Percentiles rank a stretch among this genome's conserved stretches.
phyloP scores from a whole-genome alignment of 208 protist genomes.

The Angomonas ambiguus region DNA sequence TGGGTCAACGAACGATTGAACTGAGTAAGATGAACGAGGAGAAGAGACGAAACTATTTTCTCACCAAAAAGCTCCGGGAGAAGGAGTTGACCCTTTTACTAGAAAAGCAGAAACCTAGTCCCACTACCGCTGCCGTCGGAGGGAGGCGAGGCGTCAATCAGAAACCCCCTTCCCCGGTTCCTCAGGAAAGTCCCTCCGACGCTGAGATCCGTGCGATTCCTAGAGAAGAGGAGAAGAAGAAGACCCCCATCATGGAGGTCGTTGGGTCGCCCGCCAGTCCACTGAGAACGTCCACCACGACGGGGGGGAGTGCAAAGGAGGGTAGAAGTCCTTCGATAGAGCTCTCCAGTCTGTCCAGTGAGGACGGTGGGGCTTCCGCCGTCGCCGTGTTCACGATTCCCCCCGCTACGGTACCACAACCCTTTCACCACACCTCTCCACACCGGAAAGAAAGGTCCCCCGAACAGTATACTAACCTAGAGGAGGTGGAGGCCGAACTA shows the following conservation, averaged over 20 bases:
- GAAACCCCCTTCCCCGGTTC: background rate
- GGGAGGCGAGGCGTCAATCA: background rate
- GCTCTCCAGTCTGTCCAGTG: conserved; percentile 38
- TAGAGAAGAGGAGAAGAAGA: background rate
- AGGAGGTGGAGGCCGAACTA: conserved; percentile 4
- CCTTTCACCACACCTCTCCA: background rate
- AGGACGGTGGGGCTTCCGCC: background rate
- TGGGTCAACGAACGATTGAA: conserved; percentile 23
- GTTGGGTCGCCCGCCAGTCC: background rate
- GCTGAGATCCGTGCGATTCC: too few species aligned
- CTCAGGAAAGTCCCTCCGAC: too few species aligned
- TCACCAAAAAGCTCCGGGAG: conserved; percentile 22
- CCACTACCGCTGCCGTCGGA: background rate
- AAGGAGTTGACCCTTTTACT: conserved; percentile 19
- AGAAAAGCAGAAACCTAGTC: background rate
- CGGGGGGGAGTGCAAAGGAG: background rate
- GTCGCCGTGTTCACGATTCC: background rate
- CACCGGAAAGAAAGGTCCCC: too few species aligned
- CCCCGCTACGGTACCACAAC: background rate
- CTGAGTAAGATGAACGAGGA: conserved; percentile 32
- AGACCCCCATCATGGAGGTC: background rate
- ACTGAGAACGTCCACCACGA: background rate
- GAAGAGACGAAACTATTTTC: conserved; percentile 21
- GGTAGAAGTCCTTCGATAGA: conserved; percentile 21
- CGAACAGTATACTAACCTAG: background rate